Evolutionary conservation across 345 rosid species (phyloP), one percentile per base, ranked within the genome.

Genomic region (Fremontodendron californicum): DNA sequence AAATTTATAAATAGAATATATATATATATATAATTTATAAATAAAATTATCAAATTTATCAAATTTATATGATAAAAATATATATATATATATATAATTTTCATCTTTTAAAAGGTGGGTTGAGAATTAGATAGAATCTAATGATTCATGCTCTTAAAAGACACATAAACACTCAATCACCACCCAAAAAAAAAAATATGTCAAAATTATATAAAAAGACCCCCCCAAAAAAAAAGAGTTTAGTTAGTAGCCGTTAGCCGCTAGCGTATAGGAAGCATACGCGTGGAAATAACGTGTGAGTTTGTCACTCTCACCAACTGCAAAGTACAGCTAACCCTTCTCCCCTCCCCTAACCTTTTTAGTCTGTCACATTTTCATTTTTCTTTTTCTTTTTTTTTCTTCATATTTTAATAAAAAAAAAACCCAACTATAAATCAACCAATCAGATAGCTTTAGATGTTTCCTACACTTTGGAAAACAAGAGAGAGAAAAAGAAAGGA

Each of bases 301-400:
- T 74, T 58, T 68, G 79, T 74, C 79, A 54, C 77, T 27, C 69
- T 71, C 80, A 85, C 83, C 87, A 60, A 81, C 77, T 74, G 51
- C 73, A 21, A 64, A 66, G 43, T 49, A 73, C 78, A 78, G 76
- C 71, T 71, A 78, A 52, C 74, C 12, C 16, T 35, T 72, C n/a
- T n/a, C n/a, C n/a, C n/a, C n/a, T n/a, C n/a, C n/a, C n/a, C 71
- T 71, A 78, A 52, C 74, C 12, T 27, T 35, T 72, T 33, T 29
- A 37, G 48, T 25, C 39, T 7, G 18, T 7, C 73, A 69, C 12
- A 60, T 69, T 25, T 15, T 69, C 21, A 21, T n/a, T 8, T 6
- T 49, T 3, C 0, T 37, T 13, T 23, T 45, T 58, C n/a, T n/a
- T n/a, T n/a, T n/a, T n/a, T n/a, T n/a, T n/a, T n/a, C n/a, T n/a